Base-by-base conservation (phyloP, 2,329 filamentous ascomycete species). In the Aureobasidium sp. region DNA sequence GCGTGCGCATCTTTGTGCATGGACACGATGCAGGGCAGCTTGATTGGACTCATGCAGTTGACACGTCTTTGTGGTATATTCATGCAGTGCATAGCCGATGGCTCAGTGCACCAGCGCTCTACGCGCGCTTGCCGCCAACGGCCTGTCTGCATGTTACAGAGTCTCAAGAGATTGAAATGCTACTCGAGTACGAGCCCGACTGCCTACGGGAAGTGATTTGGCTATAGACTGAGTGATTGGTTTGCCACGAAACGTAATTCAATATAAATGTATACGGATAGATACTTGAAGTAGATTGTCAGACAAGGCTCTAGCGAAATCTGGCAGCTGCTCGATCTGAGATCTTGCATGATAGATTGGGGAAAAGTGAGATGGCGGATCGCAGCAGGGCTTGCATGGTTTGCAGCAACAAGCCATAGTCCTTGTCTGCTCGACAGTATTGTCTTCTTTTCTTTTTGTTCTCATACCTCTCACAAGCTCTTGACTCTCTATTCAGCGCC, bases 101-200 rank as follows among this genome's bases (percentile, higher is more conserved):
- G 26, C 20, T 13, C 20, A 44, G 34, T 37, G 34, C 34, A 37
- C 34, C 15, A 4, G n/a, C 26, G 47, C 29, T 29, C n/a, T 24
- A 37, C 27, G 20, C 34, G 39, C 50, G 50, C n/a, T 52, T 52
- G 50, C 50, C 50, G 50, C 50, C 50, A 52, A 52, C 50, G 32
- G 20, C 48, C 24, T 20, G 20, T 20, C 20, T 36, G n/a, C 20
- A 17, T 20, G 2, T 10, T 43, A 20, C 41, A 43, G 41, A 20
- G 27, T 26, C 17, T 47, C 20, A 8, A 29, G 26, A 27, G 26
- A 20, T 1, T 20, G 20, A 20, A 20, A 20, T 1, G 20, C 20
- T 20, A 20, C 20, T 20, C 20, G 20, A 20, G 20, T 20, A 20
- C 20, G 20, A 20, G 20, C 20, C 20, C 1, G 20, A 20, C 20